Conservation (phyloP, 139 green algal genomes). For the Medakamo hakoo region DNA sequence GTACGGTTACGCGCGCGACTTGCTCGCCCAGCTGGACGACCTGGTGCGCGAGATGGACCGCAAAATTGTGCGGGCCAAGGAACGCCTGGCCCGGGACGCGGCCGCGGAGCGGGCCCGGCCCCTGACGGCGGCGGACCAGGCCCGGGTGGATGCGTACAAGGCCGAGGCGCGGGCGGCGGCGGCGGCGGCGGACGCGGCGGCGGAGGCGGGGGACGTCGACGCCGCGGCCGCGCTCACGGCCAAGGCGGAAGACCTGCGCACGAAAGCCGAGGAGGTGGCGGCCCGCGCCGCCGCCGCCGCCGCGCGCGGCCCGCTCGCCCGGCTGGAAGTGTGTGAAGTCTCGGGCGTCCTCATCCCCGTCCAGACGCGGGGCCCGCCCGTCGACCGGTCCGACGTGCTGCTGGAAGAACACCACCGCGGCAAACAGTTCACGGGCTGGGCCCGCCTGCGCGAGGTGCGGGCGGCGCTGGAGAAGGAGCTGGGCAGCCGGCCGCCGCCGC, state of each 20-base stretch:
- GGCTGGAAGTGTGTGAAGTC: not conserved
- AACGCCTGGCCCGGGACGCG: slow-evolving; percentile 46
- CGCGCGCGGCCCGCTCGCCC: too few relatives aligned
- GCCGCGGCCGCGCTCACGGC: not conserved
- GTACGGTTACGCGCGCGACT: slow-evolving; percentile 46
- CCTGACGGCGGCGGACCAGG: slow-evolving; percentile 35
- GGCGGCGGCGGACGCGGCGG: not conserved
- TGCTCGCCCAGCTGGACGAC: slow-evolving; percentile 44
- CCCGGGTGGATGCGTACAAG: slow-evolving; percentile 39
- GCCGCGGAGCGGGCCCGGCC: slow-evolving; percentile 22
- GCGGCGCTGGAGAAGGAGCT: not conserved
- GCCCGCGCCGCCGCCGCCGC: too few relatives aligned
- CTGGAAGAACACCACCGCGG: not conserved
- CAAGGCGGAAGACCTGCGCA: too few relatives aligned
- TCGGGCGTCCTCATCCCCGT: not conserved
- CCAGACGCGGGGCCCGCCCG: too few relatives aligned
- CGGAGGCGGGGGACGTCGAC: not conserved
- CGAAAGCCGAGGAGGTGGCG: not conserved
- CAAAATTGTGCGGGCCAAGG: slow-evolving; percentile 59
- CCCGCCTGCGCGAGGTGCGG: not conserved
- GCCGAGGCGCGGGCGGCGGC: slow-evolving; percentile 23
- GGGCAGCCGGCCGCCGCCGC: too few relatives aligned
- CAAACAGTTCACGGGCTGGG: not conserved
- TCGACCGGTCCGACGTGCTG: not conserved
- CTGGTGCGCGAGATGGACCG: slow-evolving; percentile 69